phyloP scores from a whole-genome alignment of 1,284 basidiomycete species.

The Cutaneotrichosporon daszewskae region DNA sequence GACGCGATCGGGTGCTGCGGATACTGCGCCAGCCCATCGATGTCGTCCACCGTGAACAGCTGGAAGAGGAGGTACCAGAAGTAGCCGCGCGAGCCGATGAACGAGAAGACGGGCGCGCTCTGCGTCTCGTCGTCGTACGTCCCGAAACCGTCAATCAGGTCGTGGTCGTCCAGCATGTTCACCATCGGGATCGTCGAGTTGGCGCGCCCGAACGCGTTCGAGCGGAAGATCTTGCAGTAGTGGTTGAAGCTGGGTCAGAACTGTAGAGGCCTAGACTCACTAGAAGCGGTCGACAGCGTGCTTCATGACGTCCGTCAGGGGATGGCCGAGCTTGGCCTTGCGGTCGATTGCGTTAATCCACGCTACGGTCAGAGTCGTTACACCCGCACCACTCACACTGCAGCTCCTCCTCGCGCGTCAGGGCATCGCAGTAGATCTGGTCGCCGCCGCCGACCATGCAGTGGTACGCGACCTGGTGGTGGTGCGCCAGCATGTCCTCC shows the following conservation, averaged over 20 bases:
- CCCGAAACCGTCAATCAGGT: constrained; percentile 83
- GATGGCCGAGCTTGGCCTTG: constrained; percentile 59
- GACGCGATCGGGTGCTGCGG: constrained; percentile 62
- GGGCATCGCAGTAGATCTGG: constrained; percentile 50
- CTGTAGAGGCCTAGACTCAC: constrained; percentile 13
- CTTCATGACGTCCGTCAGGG: constrained; percentile 66
- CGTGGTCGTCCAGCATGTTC: constrained; percentile 60
- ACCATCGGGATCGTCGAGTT: constrained; percentile 78
- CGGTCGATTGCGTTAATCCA: constrained; percentile 70
- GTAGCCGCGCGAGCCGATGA: constrained; percentile 66
- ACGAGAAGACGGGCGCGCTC: constrained; percentile 65
- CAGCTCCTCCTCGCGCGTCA: constrained; percentile 51
- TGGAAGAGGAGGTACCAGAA: constrained; percentile 88
- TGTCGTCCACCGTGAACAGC: constrained; percentile 69
- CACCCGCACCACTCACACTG: constrained; percentile 26
- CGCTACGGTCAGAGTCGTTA: constrained; percentile 49
- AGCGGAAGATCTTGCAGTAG: constrained; percentile 79
- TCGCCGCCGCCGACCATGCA: constrained; percentile 52
- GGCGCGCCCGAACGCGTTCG: constrained; percentile 84
- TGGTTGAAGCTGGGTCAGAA: constrained; percentile 63
- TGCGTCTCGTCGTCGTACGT: constrained; percentile 72
- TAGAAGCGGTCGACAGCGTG: constrained; percentile 72
- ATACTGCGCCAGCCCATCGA: constrained; percentile 65
- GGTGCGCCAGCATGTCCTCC: constrained; percentile 79
- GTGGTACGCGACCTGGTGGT: constrained; percentile 76